A percentile compares a stretch with the other conserved stretches of the same genome.
Evolutionary conservation across 2,329 filamentous ascomycete genomes (phyloP).

Genomic region (Furcasterigmium furcatum): DNA sequence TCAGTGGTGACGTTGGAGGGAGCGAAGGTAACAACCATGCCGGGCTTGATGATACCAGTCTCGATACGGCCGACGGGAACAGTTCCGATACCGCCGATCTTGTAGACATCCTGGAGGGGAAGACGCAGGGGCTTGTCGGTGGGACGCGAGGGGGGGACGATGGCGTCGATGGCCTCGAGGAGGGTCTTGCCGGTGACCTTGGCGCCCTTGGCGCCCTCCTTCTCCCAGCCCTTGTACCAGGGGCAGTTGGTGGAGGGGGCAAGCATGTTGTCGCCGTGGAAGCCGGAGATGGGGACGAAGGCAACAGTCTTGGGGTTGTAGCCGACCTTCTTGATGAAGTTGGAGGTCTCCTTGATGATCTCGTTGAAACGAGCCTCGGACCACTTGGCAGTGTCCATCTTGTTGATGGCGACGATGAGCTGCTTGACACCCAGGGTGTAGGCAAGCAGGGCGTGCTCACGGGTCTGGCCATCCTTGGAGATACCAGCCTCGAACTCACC

Average conservation of each 20-base stretch:
- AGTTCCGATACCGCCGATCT: slow-evolving; percentile 99
- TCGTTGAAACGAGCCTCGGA: slow-evolving; percentile 93
- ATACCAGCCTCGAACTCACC: slow-evolving; percentile 99
- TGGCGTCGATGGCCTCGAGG: slow-evolving; percentile 96
- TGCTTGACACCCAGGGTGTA: slow-evolving; percentile 99
- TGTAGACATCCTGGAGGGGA: slow-evolving; percentile 99
- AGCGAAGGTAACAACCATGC: slow-evolving; percentile 97
- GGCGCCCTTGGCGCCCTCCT: slow-evolving; percentile 81
- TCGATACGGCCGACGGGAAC: slow-evolving; percentile 99
- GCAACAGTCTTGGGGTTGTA: slow-evolving; percentile 99
- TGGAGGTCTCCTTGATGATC: slow-evolving; percentile 99
- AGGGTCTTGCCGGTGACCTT: slow-evolving; percentile 95
- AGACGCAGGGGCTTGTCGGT: slow-evolving; percentile 99
- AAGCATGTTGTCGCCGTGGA: slow-evolving; percentile 99
- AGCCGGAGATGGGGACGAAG: slow-evolving; percentile 99
- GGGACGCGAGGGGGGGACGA: slow-evolving; percentile 89
- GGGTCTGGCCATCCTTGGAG: slow-evolving; percentile 99
- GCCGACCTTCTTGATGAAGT: slow-evolving; percentile 99
- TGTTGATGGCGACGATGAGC: slow-evolving; percentile 99
- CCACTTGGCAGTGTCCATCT: slow-evolving; percentile 99
- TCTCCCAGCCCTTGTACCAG: slow-evolving; percentile 99
- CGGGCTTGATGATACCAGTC: slow-evolving; percentile 92
- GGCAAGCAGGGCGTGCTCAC: slow-evolving; percentile 99
- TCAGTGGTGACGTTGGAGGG: slow-evolving; percentile 99
- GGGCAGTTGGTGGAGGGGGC: slow-evolving; percentile 85